These are phyloP conservation scores for Beauveria pseudobassiana DNA, from an alignment of 2,329 filamentous ascomycete species.

Conservation along the genomic window DNA sequence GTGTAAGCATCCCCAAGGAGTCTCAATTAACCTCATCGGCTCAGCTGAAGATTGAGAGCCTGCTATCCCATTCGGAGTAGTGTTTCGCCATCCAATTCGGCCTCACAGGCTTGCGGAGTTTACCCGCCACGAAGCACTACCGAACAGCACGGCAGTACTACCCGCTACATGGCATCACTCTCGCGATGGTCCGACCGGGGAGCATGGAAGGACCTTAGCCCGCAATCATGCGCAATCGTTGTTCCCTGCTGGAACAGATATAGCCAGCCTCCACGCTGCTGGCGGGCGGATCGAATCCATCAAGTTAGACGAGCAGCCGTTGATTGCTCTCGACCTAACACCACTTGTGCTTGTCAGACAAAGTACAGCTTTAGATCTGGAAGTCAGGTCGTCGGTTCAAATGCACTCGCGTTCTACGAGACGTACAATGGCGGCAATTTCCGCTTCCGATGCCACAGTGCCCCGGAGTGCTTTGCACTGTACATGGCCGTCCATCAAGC, in stretches of 20 bases:
- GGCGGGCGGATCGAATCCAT: conserved; percentile 23
- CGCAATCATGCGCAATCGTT: conserved; percentile 45
- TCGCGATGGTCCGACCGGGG: conserved; percentile 58
- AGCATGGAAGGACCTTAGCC: conserved; percentile 50
- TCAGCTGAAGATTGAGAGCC: conserved; percentile 28
- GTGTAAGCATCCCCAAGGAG: conserved; percentile 44
- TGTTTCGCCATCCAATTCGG: conserved; percentile 71
- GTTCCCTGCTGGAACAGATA: conserved; percentile 53
- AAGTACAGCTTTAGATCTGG: conserved; percentile 88
- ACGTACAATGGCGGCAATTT: conserved; percentile 63
- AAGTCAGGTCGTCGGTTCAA: conserved; percentile 81
- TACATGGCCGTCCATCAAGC: conserved; percentile 84
- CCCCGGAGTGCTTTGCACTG: conserved; percentile 70
- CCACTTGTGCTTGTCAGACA: conserved; percentile 84
- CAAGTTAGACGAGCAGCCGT: conserved; percentile 25
- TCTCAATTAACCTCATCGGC: conserved; percentile 17
- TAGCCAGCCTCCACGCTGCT: conserved; percentile 24
- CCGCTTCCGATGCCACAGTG: conserved; percentile 77
- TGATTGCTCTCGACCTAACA: conserved; percentile 75
- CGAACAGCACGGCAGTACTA: conserved; percentile 32
- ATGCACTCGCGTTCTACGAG: conserved; percentile 59
- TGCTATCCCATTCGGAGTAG: conserved; percentile 49
- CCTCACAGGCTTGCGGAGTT: conserved; percentile 60
- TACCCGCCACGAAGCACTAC: conserved; percentile 31
- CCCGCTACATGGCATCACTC: conserved; percentile 45